Evolutionary conservation across 192 early-diverging fungal species (phyloP).

Genomic region (Funneliformis geosporum): DNA sequence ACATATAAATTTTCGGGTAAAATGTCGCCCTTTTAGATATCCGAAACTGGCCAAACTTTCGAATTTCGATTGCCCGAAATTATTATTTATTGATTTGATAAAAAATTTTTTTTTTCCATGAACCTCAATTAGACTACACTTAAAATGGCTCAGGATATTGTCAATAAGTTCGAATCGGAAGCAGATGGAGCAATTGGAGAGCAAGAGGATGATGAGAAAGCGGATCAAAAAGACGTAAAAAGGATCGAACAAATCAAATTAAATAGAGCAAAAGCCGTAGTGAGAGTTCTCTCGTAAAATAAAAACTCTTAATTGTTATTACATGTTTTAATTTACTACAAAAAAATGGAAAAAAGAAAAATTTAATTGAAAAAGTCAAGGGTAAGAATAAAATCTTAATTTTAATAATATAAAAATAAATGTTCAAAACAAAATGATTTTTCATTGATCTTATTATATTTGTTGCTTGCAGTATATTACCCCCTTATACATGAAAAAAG

Average conservation of each 20-base stretch:
- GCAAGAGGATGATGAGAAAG: not conserved
- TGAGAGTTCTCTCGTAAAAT: not conserved
- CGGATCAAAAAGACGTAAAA: conserved; percentile 1
- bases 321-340: too few species aligned
- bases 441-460: too few species aligned
- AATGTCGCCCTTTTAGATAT: too few species aligned
- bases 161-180: not conserved
- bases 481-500: not conserved
- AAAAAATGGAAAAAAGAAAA: too few species aligned
- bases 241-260: not conserved
- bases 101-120: not conserved
- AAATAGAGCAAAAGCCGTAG: not conserved
- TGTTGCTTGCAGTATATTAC: too few species aligned
- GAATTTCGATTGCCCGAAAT: too few species aligned
- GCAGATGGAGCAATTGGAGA: too few species aligned
- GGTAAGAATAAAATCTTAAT: not conserved
- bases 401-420: not conserved
- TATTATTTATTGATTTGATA: too few species aligned
- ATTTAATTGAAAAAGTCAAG: not conserved
- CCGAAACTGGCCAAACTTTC: too few species aligned
- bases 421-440: not conserved
- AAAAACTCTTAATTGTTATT: not conserved
- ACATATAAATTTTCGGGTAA: not conserved
- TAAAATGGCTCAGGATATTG: not conserved
- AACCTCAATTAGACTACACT: not conserved